Conservation (phyloP, 768 basidiomycete species). For the Rhodotorula taiwanensis region DNA sequence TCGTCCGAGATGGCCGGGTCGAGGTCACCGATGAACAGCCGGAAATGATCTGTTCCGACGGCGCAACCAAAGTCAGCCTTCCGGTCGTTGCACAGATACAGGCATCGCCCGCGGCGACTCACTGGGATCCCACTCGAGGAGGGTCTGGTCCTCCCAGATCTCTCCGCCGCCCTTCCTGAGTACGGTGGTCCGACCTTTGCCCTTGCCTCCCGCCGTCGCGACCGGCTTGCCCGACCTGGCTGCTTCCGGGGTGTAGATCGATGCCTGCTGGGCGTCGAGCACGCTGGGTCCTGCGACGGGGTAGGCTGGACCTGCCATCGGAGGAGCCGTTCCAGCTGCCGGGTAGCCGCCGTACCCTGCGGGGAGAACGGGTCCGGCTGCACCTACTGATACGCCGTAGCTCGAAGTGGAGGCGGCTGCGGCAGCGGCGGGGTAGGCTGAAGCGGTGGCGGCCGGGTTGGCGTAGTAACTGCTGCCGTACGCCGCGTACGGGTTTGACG, state of each 20-base stretch:
- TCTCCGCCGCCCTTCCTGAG: constrained; percentile 91
- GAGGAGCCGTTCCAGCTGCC: neutral
- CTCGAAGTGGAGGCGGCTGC: neutral
- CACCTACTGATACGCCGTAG: neutral
- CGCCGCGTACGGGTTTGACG: constrained; percentile 10
- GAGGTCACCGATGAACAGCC: constrained; percentile 92
- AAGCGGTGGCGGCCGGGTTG: neutral
- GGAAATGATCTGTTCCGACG: constrained; percentile 51
- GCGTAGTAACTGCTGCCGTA: neutral
- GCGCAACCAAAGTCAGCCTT: neutral
- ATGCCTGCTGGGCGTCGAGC: constrained; percentile 15
- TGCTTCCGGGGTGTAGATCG: constrained; percentile 55
- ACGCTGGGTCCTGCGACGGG: constrained; percentile 2
- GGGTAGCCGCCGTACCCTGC: constrained; percentile 2
- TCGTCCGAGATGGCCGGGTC: constrained; percentile 98
- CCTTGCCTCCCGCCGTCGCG: constrained; percentile 49
- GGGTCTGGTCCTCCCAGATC: constrained; percentile 95
- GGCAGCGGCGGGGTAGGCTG: neutral
- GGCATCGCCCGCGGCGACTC: constrained; percentile 43
- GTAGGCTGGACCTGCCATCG: neutral
- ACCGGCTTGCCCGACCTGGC: constrained; percentile 66
- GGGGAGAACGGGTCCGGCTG: neutral
- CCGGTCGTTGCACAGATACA: neutral
- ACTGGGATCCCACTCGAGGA: constrained; percentile 97
- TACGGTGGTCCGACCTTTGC: constrained; percentile 87